Base-by-base conservation (phyloP, 345 rosid species). In the Pistacia vera region DNA sequence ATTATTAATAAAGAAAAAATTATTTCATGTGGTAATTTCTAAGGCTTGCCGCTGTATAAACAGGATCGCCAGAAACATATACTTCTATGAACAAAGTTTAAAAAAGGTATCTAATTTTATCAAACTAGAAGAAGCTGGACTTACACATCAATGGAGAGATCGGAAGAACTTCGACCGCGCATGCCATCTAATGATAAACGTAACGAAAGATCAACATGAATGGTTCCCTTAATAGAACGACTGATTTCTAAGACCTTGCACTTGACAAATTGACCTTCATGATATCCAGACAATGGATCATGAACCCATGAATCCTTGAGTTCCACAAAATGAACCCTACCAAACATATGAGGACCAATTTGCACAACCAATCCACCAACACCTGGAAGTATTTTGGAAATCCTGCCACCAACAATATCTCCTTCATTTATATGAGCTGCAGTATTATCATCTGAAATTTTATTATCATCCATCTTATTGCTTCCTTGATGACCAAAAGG, bases 301-400 rank as follows among this genome's bases (percentile, higher is more conserved):
- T 89, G 63, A 70, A 81, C 90, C 92, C 91, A 96, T 41, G 83
- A 75, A 63, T 92, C 98, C 62, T 81, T 87, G 48, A 92, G 89
- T 83, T 96, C 98, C 41, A 97, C 87, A 79, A 90, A 91, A 82
- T 93, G 95, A 87, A 90, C 99, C 81, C 89, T 90, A 68, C 99
- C 99, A 82, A 84, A 86, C 33, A 79, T 66, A 76, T 86, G 81
- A 63, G 99, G 95, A 81, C 97, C 95, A 75, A 96, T 79, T 87
- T 92, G 98, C 83, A 93, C 91, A 36, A 91, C 85, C 80, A 96
- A 78, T 79, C 99, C 99, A 79, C 94, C 90, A 73, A 92, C 87
- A 76, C 93, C 97, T 38, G 93, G 86, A 80, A 89, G 81, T 75
- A 90, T 78, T 80, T 88, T 90, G 76, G 95, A 85, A 74, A 96